Evolutionary conservation across 352 stramenopile species (phyloP).

Genomic region (Phytopythium cucurbitacearum): DNA sequence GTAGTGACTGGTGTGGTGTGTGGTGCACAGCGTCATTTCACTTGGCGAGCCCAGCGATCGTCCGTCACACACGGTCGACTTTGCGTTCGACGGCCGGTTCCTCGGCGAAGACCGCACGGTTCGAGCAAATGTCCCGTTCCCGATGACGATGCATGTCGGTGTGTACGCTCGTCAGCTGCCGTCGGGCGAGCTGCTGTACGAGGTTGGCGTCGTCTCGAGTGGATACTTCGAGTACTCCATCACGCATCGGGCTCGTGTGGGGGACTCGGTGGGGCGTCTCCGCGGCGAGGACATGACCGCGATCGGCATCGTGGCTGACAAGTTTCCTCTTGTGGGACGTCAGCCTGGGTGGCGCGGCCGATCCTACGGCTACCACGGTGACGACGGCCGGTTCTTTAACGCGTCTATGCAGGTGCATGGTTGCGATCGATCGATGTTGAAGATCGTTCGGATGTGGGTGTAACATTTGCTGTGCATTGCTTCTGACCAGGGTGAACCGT

Average conservation of each 20-base stretch:
- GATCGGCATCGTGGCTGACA: conserved; percentile 48
- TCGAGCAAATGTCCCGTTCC: conserved; percentile 63
- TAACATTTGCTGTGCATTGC: not conserved
- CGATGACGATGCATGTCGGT: conserved; percentile 47
- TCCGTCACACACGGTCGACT: conserved; percentile 27
- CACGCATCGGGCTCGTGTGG: conserved; percentile 17
- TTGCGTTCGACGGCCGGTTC: conserved; percentile 44
- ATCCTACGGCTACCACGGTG: conserved; percentile 77
- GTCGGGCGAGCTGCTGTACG: conserved; percentile 21
- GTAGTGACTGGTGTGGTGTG: not conserved
- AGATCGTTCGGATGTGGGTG: conserved; percentile 1
- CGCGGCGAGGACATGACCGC: conserved; percentile 45
- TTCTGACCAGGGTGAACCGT: conserved; percentile 21
- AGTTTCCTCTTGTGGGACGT: conserved; percentile 55
- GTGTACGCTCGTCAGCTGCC: conserved; percentile 34
- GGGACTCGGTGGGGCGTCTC: conserved; percentile 5
- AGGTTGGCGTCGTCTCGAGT: conserved; percentile 48
- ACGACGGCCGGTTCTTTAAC: conserved; percentile 71
- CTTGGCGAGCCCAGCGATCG: conserved; percentile 12
- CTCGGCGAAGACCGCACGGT: conserved; percentile 65
- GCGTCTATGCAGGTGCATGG: conserved; percentile 18
- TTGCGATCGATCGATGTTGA: not conserved
- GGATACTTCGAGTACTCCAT: conserved; percentile 81
- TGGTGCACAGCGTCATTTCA: conserved; percentile 28
- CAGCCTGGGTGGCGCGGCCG: conserved; percentile 64